Percentiles rank a stretch among this genome's conserved stretches.
phyloP scores from a whole-genome alignment of 257 asterid genomes.

The Datura wrightii region DNA sequence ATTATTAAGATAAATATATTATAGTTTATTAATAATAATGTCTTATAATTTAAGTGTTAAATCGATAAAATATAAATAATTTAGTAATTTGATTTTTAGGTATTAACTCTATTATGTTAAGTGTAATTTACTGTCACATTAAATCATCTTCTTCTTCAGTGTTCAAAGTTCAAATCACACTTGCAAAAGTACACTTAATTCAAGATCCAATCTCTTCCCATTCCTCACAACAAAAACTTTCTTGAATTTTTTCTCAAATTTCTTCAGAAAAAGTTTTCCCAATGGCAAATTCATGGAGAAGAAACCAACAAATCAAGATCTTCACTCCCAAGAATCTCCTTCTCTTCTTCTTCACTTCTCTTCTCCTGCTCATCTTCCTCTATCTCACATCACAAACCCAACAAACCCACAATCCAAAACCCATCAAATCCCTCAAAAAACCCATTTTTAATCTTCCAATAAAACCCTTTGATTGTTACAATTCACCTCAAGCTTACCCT shows the following conservation, averaged over 20 bases:
- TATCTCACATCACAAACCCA: slow-evolving; percentile 80
- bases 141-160: neutral
- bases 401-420: slow-evolving; percentile 44
- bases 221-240: neutral
- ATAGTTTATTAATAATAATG: too few relatives aligned
- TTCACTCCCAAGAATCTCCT: slow-evolving; percentile 69
- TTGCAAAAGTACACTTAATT: neutral
- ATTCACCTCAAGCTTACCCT: slow-evolving; percentile 84
- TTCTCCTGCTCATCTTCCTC: slow-evolving; percentile 70
- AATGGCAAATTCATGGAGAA: slow-evolving; percentile 96
- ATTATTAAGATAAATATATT: too few relatives aligned
- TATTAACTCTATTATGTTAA: neutral
- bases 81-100: neutral
- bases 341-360: slow-evolving; percentile 73
- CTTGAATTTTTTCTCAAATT: neutral
- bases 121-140: neutral
- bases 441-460: slow-evolving; percentile 47
- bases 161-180: slow-evolving; percentile 4
- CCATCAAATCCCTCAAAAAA: slow-evolving; percentile 35
- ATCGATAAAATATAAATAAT: neutral
- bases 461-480: slow-evolving; percentile 72
- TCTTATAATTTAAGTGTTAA: neutral
- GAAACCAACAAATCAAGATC: slow-evolving; percentile 68
- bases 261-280: neutral
- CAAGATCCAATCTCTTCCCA: slow-evolving; percentile 18